phyloP scores from a whole-genome alignment of 805 yeast genomes.

The Cyberlindnera sargentensis region DNA sequence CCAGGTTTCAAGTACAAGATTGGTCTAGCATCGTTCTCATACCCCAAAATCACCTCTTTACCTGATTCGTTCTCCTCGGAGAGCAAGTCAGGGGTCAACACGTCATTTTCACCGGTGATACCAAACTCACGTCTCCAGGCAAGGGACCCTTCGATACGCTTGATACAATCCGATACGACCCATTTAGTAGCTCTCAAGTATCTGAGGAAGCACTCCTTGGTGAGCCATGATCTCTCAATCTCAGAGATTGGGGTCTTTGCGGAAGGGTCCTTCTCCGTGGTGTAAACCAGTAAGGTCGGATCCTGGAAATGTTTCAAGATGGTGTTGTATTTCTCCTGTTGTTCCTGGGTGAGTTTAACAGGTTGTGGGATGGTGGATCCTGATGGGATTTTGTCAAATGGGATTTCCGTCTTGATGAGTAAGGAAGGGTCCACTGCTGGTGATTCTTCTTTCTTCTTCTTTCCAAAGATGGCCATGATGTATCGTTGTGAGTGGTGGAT shows the following conservation, averaged over 20 bases:
- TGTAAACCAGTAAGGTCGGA: constrained; percentile 22
- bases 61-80: constrained; percentile 81
- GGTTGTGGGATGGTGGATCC: constrained; percentile 43
- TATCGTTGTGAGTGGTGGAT: background rate
- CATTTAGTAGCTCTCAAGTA: constrained; percentile 93
- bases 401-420: constrained; percentile 30
- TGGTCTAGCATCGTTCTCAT: constrained; percentile 84
- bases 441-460: constrained; percentile 18
- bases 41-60: constrained; percentile 87
- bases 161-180: constrained; percentile 63
- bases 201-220: constrained; percentile 84
- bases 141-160: constrained; percentile 67
- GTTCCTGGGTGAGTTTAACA: constrained; percentile 40
- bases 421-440: constrained; percentile 23
- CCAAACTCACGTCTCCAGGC: constrained; percentile 96
- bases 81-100: constrained; percentile 48
- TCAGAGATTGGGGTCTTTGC: constrained; percentile 38
- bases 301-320: constrained; percentile 58
- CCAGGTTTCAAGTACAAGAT: constrained; percentile 91
- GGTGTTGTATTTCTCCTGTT: constrained; percentile 51
- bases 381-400: constrained; percentile 51
- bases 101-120: constrained; percentile 45
- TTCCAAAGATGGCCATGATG: constrained; percentile 22
- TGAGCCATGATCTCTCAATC: constrained; percentile 84
- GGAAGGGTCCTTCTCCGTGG: constrained; percentile 31